Conservation (phyloP, 371 early-diverging fungal genomes). For the Mortierella sp. region DNA sequence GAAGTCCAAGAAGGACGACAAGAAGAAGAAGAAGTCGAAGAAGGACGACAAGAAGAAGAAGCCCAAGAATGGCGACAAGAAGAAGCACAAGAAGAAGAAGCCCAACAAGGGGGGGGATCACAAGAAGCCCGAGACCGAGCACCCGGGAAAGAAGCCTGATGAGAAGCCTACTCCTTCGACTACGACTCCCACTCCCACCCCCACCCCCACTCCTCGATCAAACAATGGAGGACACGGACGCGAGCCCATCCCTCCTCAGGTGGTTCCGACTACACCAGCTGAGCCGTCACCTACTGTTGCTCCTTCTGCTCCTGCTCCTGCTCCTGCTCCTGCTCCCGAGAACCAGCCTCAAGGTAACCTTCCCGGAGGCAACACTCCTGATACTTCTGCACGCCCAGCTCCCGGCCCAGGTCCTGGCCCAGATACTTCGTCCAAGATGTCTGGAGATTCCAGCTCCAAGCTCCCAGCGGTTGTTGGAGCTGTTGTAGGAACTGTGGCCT, state of each 20-base stretch:
- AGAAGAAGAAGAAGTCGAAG: constrained; percentile 4
- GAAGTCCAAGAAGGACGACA: not conserved
- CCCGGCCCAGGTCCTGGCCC: constrained; percentile 1
- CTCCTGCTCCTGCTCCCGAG: constrained; percentile 1
- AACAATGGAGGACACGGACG: no score
- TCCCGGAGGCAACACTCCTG: not conserved
- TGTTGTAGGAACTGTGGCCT: constrained; percentile 30
- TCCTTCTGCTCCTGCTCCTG: not conserved
- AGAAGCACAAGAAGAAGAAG: constrained; percentile 17
- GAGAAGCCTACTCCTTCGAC: not conserved
- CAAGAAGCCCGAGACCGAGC: constrained; percentile 19
- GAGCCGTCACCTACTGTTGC: not conserved
- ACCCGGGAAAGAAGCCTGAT: not conserved
- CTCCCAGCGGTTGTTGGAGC: constrained; percentile 25
- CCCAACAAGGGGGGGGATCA: no score
- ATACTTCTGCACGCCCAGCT: not conserved
- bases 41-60: no score
- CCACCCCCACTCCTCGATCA: no score
- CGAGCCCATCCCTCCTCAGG: no score
- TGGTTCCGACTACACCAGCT: not conserved
- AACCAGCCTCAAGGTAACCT: not conserved
- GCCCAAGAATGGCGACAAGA: no score
- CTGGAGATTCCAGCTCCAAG: constrained; percentile 24
- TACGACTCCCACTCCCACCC: not conserved
- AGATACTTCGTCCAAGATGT: constrained; percentile 16